Evolutionary conservation across 257 asterid species (phyloP).

Genomic region (Solanum sejunctum): DNA sequence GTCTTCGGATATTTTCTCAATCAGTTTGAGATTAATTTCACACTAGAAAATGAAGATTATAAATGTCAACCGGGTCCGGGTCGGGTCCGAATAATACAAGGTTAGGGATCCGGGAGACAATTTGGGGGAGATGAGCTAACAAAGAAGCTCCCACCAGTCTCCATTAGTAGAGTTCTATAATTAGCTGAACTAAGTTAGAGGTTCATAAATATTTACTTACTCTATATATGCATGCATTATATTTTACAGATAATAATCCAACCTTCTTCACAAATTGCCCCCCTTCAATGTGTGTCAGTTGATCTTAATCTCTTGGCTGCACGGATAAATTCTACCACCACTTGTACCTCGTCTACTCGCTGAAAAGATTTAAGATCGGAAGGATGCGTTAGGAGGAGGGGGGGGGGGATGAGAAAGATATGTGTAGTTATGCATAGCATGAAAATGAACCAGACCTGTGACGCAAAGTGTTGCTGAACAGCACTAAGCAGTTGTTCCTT

Average conservation of each 20-base stretch:
- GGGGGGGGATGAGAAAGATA: background rate
- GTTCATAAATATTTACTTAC: constrained; percentile 20
- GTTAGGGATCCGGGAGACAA: constrained; percentile 22
- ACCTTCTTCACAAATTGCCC: background rate
- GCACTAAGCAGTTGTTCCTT: constrained; percentile 53
- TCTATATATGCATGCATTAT: constrained; percentile 9
- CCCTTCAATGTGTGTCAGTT: constrained; percentile 19
- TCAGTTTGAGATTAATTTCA: background rate
- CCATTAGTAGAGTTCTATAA: constrained; percentile 27
- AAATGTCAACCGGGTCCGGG: background rate
- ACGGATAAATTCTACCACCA: constrained; percentile 57
- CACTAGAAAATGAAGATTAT: background rate
- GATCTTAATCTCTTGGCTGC: constrained; percentile 53
- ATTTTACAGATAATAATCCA: constrained; percentile 12
- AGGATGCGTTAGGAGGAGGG: background rate
- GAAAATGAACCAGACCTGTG: constrained; percentile 37
- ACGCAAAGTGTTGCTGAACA: constrained; percentile 64
- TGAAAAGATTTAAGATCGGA: constrained; percentile 18
- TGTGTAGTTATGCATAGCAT: background rate
- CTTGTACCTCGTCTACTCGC: constrained; percentile 75
- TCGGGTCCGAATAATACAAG: constrained; percentile 13
- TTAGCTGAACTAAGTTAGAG: constrained; percentile 38
- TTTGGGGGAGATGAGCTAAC: constrained; percentile 10
- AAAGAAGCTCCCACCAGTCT: constrained; percentile 26
- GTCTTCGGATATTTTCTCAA: background rate